phyloP scores from a whole-genome alignment of 805 yeast genomes.

The Lipomyces yamadae region DNA sequence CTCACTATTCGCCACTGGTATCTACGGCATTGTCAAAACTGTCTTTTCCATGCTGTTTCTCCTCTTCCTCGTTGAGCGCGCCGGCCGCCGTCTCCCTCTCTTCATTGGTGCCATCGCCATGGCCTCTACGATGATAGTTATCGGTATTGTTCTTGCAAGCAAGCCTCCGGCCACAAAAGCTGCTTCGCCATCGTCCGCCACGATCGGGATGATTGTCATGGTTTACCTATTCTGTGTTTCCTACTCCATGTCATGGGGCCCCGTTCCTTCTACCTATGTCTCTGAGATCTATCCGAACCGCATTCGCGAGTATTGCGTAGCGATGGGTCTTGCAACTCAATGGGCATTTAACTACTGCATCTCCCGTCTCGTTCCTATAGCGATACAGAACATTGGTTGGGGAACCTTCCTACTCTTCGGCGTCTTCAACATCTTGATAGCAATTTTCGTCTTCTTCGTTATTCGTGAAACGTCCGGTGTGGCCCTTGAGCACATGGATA shows the following conservation, averaged over 20 bases:
- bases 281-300: conserved; percentile 35
- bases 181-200: conserved; percentile 19
- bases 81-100: conserved; percentile 40
- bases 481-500: conserved; percentile 77
- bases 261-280: conserved; percentile 31
- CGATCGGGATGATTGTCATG: conserved; percentile 34
- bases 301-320: conserved; percentile 35
- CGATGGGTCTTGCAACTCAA: conserved; percentile 34
- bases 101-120: conserved; percentile 39
- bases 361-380: conserved; percentile 30
- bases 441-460: conserved; percentile 57
- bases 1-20: conserved; percentile 36
- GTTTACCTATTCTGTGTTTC: conserved; percentile 29
- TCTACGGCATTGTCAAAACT: conserved; percentile 37
- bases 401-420: conserved; percentile 35
- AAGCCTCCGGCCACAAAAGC: conserved; percentile 23
- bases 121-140: conserved; percentile 37
- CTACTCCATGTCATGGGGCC: conserved; percentile 35
- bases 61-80: conserved; percentile 39
- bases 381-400: conserved; percentile 32
- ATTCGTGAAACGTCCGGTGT: conserved; percentile 72
- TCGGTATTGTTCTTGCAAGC: conserved; percentile 32
- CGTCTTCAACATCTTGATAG: conserved; percentile 30
- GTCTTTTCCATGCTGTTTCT: conserved; percentile 38
- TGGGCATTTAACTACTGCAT: conserved; percentile 36